Base-by-base conservation (phyloP, 75 land plant genomes). In the Chamaecyparis obtusa region DNA sequence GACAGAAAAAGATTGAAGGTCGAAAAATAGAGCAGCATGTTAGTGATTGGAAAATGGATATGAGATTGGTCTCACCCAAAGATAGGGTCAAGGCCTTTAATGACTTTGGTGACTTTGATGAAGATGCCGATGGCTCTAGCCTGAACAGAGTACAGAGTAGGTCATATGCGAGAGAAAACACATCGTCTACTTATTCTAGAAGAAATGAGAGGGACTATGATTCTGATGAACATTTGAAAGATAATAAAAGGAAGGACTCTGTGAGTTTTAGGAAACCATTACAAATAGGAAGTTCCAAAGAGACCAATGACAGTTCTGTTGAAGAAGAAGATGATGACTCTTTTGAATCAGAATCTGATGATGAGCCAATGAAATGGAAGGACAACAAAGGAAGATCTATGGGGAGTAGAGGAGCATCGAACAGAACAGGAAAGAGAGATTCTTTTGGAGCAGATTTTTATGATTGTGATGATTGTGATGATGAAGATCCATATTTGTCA, bases 51-150 rank as follows among this genome's bases (percentile, higher is more conserved):
- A 74, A 21, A 76, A 79, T 32, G 24, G n/a, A 84, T 80, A 54
- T 41, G 74, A 41, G 48, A 27, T 24, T 41, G 11, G 9, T 69
- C 43, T 33, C 57, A 37, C 76, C 37, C 64, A 84, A 84, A 30
- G 82, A 67, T 15, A 51, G 91, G 41, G 41, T 41, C 6, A 21
- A 79, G 24, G 44, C 43, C 82, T 79, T 79, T 2, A 84, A 87
- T 37, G 95, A 94, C 19, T 94, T 94, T 87, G 92, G 93, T 86
- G 94, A 94, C 86, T 94, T 94, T 93, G 93, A 91, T 44, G 93
- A 90, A 86, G 74, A 93, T 39, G 93, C 92, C 41, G 91, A 86
- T 85, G 89, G 91, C 44, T 79, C 46, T 79, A 41, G 44, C 82
- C 43, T 79, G 93, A 94, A 82, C 6, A 90, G 77, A 92, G 90